Conservation (phyloP, 1,139 yeast species). For the Sugiyamaella pinicola region DNA sequence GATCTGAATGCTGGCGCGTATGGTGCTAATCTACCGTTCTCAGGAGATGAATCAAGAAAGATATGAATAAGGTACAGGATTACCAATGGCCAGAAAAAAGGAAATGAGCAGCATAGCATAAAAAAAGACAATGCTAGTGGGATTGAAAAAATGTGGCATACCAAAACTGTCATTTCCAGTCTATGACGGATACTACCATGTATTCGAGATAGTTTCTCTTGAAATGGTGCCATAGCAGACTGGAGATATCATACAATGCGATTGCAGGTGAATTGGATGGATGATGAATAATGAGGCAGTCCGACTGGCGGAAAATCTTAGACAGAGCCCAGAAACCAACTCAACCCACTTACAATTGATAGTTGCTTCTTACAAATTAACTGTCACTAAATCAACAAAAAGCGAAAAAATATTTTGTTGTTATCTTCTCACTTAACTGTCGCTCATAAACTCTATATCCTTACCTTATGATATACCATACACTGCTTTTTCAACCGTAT, state of each 20-base stretch:
- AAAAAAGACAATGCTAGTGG: constrained; percentile 60
- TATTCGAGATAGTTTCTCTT: not conserved
- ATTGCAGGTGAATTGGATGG: too few relatives aligned
- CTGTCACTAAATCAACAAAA: too few relatives aligned
- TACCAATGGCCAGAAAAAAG: constrained; percentile 67
- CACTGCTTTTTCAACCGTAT: not conserved
- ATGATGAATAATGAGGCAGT: too few relatives aligned
- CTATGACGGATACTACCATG: constrained; percentile 45
- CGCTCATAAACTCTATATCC: not conserved
- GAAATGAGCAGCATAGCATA: constrained; percentile 62
- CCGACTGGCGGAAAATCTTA: too few relatives aligned
- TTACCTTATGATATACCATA: not conserved
- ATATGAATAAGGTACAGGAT: constrained; percentile 58
- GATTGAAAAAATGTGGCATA: constrained; percentile 76
- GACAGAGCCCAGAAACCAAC: too few relatives aligned
- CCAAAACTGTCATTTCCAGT: constrained; percentile 68
- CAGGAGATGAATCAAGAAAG: constrained; percentile 61
- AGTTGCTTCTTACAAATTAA: too few relatives aligned
- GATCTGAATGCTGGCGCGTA: constrained; percentile 61
- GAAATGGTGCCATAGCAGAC: not conserved
- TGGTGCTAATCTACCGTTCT: constrained; percentile 66
- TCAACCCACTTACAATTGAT: too few relatives aligned
- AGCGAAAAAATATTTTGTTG: too few relatives aligned
- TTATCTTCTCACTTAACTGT: not conserved
- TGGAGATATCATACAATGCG: not conserved